Base-by-base conservation (phyloP, 1,139 yeast genomes). In the Blastobotrys indianensis region DNA sequence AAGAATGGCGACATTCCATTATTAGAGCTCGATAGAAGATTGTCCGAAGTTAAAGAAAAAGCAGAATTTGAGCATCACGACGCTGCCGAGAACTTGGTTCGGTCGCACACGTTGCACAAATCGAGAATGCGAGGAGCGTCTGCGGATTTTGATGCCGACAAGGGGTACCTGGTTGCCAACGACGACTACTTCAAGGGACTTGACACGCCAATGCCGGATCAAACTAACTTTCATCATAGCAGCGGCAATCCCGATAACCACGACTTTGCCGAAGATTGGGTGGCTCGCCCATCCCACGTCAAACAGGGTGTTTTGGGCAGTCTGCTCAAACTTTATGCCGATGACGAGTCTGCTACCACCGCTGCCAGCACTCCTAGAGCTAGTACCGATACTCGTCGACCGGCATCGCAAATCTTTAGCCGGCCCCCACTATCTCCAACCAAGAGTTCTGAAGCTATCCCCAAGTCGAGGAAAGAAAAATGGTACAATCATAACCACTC, bases 261-360 rank as follows among this genome's bases (percentile, higher is more conserved):
- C 16, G 39, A 25, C n/a, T 11, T 35, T 9, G 35, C 20, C 32
- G 71, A 67, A 35, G 77, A 74, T 15, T 84, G 76, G 46, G 71
- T 85, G 7, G 79, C 86, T 0, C 88, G 88, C 0, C 94, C 95
- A 0, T 69, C 74, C 37, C 77, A 76, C 45, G 87, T 85, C 5
- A 83, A 82, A 53, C 86, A 86, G 25, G 95, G 96, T 60, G 90
- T 87, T 15, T 72, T 87, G 34, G 85, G 95, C 0, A 79, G 92
- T 2, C 69, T 87, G 51, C 70, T 87, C 51, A 76, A 80, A 54
- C 70, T 87, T 45, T 85, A 86, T 57, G 81, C 77, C 16, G 63
- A 67, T 37, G 57, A 58, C 7, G 62, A 64, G 2, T 53, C 51
- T 16, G 31, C 8, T 16, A 28, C 17, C 15, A 36, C 30, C 13